These are phyloP conservation scores for Corymbia maculata DNA, from an alignment of 345 rosid species.

Conservation along the genomic window DNA sequence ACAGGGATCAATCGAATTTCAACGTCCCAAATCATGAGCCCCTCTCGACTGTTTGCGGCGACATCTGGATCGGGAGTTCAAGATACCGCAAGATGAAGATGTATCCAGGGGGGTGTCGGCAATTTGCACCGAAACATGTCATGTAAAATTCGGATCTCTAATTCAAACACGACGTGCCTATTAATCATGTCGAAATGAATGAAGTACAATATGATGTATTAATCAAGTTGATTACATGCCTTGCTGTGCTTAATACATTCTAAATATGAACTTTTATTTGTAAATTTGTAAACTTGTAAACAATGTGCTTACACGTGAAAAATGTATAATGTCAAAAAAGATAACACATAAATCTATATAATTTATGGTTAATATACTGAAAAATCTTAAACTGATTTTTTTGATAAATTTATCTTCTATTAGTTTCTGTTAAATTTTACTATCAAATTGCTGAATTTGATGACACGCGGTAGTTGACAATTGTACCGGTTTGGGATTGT, in stretches of 20 bases:
- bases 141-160: not conserved
- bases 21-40: not conserved
- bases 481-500: not conserved
- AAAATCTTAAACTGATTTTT: not conserved
- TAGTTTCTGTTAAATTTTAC: too few species aligned
- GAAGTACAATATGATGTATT: accelerated
- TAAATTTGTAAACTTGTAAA: not conserved
- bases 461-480: accelerated
- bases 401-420: accelerated
- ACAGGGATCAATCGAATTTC: not conserved
- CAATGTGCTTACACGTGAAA: not conserved
- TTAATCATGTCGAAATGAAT: not conserved
- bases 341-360: not conserved
- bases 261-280: not conserved
- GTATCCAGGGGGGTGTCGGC: not conserved
- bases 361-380: not conserved
- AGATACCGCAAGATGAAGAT: not conserved
- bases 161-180: not conserved
- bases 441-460: not conserved
- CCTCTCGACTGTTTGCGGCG: not conserved
- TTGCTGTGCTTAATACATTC: not conserved
- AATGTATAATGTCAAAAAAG: not conserved
- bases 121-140: not conserved
- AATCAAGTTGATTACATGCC: not conserved
- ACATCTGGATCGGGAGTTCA: not conserved